Evolutionary conservation across 805 yeast species (phyloP), one percentile per base, ranked within the genome.

Genomic region (Hanseniaspora lachancei): DNA sequence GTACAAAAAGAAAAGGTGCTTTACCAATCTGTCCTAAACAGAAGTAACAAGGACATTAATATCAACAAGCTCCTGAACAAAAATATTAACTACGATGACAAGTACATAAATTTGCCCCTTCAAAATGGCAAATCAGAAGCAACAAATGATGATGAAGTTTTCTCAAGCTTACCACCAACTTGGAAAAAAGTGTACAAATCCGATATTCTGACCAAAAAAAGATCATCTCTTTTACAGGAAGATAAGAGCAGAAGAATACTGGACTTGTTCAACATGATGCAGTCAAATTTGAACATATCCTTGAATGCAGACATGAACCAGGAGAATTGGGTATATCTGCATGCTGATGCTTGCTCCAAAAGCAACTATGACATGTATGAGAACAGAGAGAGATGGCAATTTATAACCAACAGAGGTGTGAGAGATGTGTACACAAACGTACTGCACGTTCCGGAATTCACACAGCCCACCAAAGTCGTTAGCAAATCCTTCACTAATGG

Each of bases 351-450:
- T 35, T 79, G 89, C 3, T 75, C 84, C 59, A 81, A 80, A 52
- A 86, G 78, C 65, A 93, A 93, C 66, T 70, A 78, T 36, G 75
- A 75, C 57, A 69, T 89, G 48, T 68, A 76, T 39, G 78, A 77
- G 54, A 80, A 84, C 58, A 73, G 89, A 59, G 72, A 70, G 21
- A 76, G 77, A 24, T 70, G 77, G 40, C 66, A 76, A 21, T 72
- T 70, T 49, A 68, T 71, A 42, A 70, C 68, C 21, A 62, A 63
- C 21, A 75, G 80, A 50, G 89, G 89, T 0, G 66, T 78, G 21
- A 80, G 81, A 64, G 97, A 91, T 65, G 78, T 84, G 1, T 91
- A 89, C 67, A 85, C 96, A 0, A 95, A 95, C n/a, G 74, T 84
- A 35, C 73, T 76, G 39, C 87, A 88, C 66, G 79, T 79, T 36